Evolutionary conservation across 768 basidiomycete genomes (phyloP), one percentile per base, ranked within the genome.

Genomic region (Russula virescens): DNA sequence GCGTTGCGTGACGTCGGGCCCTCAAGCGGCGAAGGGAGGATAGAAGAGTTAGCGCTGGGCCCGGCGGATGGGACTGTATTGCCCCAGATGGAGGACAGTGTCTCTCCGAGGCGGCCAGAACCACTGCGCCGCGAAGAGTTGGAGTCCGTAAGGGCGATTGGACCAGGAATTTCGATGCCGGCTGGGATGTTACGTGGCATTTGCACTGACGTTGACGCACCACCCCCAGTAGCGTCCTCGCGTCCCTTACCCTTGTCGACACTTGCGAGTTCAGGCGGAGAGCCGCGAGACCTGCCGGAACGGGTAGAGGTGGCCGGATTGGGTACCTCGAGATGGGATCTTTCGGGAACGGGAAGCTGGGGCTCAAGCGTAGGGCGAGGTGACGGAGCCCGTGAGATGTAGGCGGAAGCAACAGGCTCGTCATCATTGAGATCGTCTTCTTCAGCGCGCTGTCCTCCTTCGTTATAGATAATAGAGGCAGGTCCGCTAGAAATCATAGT

Each of bases 401-500:
- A 76, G 46, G 80, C 77, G 60, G 80, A 77, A 1, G 79, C 71
- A 64, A 13, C 74, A 21, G 58, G 69, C 64, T 63, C 74, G 60
- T 79, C 83, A 14, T 73, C 70, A 64, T 89, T 87, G 0, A 77
- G 78, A 66, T 90, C 89, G 40, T 89, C 88, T 70, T 91, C 88
- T 40, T 88, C 87, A 5, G 81, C 78, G 58, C 88, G 82, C 65
- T 84, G 83, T 0, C 89, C 88, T 56, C 87, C 81, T 73, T 91
- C 89, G 70, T 88, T 91, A 74, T 89, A 91, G 13, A 91, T 82
- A 59, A 91, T 91, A 8, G 85, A 83, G 0, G 88, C 89, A 3
- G 89, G 89, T 19, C 89, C 89, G 63, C 89, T 90, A 63, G 31
- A 25, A 23, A 63, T 46, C n/a, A 48, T 63, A 51, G 14, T 58